These are phyloP conservation scores for Kodamaea plutei DNA, from an alignment of 1,139 yeast species.

Conservation along the genomic window DNA sequence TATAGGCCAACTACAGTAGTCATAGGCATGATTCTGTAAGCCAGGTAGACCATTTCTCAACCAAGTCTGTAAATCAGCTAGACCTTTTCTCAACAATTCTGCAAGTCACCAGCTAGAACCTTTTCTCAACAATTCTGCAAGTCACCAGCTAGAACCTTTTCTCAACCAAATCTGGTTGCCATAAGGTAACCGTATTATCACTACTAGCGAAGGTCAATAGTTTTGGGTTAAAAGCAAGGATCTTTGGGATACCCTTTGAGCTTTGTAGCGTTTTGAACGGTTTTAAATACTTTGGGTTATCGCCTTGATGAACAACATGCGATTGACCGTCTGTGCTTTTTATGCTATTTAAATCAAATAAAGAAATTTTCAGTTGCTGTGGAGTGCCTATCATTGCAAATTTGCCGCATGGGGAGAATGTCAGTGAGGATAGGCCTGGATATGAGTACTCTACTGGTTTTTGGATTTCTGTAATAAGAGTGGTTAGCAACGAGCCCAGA, in stretches of 20 bases:
- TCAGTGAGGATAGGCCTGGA: conserved; percentile 56
- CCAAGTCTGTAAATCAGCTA: too few species aligned
- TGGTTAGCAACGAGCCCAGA: conserved; percentile 56
- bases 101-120: too few species aligned
- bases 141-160: too few species aligned
- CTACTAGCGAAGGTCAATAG: conserved; percentile 72
- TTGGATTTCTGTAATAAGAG: conserved; percentile 27
- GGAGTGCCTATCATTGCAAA: conserved; percentile 56
- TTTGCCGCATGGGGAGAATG: conserved; percentile 80
- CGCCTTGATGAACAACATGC: conserved; percentile 13
- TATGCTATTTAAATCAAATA: conserved; percentile 57
- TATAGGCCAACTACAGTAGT: too few species aligned
- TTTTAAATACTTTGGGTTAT: conserved; percentile 19
- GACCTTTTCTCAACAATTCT: too few species aligned
- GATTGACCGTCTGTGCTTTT: conserved; percentile 26
- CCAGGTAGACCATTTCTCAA: too few species aligned
- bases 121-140: too few species aligned
- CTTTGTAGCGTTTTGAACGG: conserved; percentile 26
- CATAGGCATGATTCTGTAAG: too few species aligned
- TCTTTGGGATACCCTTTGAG: conserved; percentile 48
- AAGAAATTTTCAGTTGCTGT: conserved; percentile 45
- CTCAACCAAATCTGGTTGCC: conserved; percentile 43
- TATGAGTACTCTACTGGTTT: conserved; percentile 34
- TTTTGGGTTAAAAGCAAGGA: conserved; percentile 75
- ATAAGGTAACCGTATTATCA: conserved; percentile 48